A percentile compares a stretch with the other conserved stretches of the same genome.
Evolutionary conservation across 2,329 filamentous ascomycete species (phyloP).

Genomic region (Chrysosporium keratinophilum): DNA sequence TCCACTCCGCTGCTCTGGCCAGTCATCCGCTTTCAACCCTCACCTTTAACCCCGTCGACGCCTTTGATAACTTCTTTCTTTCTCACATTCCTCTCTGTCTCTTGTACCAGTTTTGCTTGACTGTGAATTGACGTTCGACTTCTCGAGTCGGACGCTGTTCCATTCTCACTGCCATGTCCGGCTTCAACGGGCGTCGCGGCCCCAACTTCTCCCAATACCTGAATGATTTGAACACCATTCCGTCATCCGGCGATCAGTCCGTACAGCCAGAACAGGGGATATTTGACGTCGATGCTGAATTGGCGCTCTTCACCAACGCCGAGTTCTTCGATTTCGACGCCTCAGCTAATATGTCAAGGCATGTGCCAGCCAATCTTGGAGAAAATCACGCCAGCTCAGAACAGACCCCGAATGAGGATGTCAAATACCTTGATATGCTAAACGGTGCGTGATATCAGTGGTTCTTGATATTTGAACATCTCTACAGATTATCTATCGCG

Average conservation of each 20-base stretch:
- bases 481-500: background rate
- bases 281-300: constrained; percentile 58
- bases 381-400: constrained; percentile 21
- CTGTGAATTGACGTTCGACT: constrained; percentile 4
- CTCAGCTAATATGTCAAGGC: constrained; percentile 22
- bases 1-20: no score
- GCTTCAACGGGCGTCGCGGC: constrained; percentile 63
- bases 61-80: background rate
- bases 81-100: background rate
- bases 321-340: constrained; percentile 69
- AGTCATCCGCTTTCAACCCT: background rate
- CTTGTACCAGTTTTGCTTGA: background rate
- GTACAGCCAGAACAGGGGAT: constrained; percentile 45
- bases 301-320: constrained; percentile 71
- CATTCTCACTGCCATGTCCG: constrained; percentile 48
- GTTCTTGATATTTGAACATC: background rate
- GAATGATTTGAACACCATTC: constrained; percentile 67
- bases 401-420: constrained; percentile 19
- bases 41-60: background rate
- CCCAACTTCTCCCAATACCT: constrained; percentile 87
- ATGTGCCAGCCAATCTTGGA: constrained; percentile 15
- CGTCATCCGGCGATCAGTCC: constrained; percentile 53
- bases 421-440: constrained; percentile 35
- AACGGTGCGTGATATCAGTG: constrained; percentile 28
- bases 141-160: background rate